Evolutionary conservation across 2,329 filamentous ascomycete species (phyloP), one percentile per base, ranked within the genome.

Genomic region (Dothistroma septosporum): DNA sequence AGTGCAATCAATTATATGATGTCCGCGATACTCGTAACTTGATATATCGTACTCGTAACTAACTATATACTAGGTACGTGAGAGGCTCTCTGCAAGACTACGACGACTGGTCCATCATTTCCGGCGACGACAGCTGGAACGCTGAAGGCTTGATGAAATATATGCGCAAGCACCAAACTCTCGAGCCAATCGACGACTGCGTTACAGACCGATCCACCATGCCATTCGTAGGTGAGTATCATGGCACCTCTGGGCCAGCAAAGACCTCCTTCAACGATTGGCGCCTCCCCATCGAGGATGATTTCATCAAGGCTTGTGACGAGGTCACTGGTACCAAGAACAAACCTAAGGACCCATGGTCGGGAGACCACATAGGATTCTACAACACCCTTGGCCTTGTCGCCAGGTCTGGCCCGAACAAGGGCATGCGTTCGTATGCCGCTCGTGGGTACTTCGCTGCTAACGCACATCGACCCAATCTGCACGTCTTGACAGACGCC

Each of bases 81-180:
- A 78, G 80, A 32, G 80, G 79, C 1, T 73, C 75, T 33, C 69
- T 72, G 2, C 66, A 69, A 6, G 80, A 82, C 63, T 83, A 78
- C 62, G 75, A 82, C 22, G 72, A 75, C 49, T 83, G 80, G 81
- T 78, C 74, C 1, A 66, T 73, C 33, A 65, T 74, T 2, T 72
- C 76, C 0, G 73, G 70, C 1, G 79, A 83, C 57, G 53, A 75
- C 0, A 69, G 73, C 2, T 85, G 81, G 74, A 76, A 75, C 61
- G 81, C 79, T 58, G 69, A 79, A 4, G 75, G 75, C 10, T 74
- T 83, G 32, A 71, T 79, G 16, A 78, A 78, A 1, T 84, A 79
- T 69, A 72, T 75, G 67, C 68, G 71, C 48, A 75, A 75, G 66
- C 74, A 76, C 57, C 73, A 76, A 56, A 75, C 69, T 1, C 67